Percentiles rank a stretch among this genome's conserved stretches.
phyloP scores from a whole-genome alignment of 768 basidiomycete species.

The Auriscalpium microsporum region DNA sequence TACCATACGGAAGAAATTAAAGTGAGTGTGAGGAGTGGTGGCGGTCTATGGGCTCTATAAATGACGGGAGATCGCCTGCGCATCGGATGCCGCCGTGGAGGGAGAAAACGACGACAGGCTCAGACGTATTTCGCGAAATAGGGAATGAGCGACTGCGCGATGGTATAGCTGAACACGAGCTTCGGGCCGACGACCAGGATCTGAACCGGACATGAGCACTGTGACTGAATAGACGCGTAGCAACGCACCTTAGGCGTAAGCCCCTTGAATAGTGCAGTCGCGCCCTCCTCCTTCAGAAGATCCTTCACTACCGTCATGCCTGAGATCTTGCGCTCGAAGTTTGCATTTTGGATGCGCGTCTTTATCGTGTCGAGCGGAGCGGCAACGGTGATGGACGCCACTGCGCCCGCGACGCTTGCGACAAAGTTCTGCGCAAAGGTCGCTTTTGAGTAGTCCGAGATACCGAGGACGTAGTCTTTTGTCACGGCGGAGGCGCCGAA shows the following conservation, averaged over 20 bases:
- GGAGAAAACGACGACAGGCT: too few relatives aligned
- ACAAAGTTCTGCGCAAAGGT: conserved; percentile 98
- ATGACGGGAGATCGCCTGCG: too few relatives aligned
- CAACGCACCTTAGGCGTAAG: conserved; percentile 80
- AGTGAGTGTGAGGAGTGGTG: too few relatives aligned
- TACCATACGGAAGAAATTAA: too few relatives aligned
- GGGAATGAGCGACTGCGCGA: conserved; percentile 91
- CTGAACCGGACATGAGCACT: conserved; percentile 27
- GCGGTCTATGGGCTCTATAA: too few relatives aligned
- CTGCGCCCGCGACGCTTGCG: conserved; percentile 88
- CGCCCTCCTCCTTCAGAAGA: conserved; percentile 80
- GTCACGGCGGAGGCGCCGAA: conserved; percentile 94
- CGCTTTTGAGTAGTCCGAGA: conserved; percentile 87
- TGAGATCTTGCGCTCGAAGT: conserved; percentile 80
- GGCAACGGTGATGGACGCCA: conserved; percentile 91
- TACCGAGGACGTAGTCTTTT: conserved; percentile 87
- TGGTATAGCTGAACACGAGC: conserved; percentile 95
- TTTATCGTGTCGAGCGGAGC: conserved; percentile 95
- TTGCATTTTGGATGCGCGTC: conserved; percentile 97
- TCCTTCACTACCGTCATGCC: conserved; percentile 80
- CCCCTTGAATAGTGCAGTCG: conserved; percentile 87
- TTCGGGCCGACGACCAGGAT: conserved; percentile 96
- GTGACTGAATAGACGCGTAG: conserved; percentile 25
- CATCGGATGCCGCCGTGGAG: too few relatives aligned
- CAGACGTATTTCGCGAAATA: conserved; percentile 52